Evolutionary conservation across 2,329 filamentous ascomycete genomes (phyloP), one percentile per base, ranked within the genome.

Genomic region (Golovinomyces cichoracearum): DNA sequence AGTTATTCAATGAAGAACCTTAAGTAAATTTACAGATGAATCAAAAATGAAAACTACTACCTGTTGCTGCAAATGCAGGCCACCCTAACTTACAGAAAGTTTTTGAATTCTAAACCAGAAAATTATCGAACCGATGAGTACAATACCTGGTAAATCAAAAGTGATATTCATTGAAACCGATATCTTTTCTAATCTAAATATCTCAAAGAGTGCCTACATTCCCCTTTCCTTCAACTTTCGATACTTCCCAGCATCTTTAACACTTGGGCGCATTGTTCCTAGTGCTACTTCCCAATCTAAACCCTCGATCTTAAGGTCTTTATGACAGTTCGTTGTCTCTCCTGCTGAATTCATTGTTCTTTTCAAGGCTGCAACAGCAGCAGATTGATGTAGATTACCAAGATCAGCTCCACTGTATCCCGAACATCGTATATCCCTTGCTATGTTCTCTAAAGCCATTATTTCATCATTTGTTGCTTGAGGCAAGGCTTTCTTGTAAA

Each of bases 351-450:
- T 27, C 54, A 56, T 59, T 48, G 58, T 57, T 47, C 60, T 57
- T 53, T 59, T 58, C 50, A 62, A 47, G 7, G 61, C 59, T 23
- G 59, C 61, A 9, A 60, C 56, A 13, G 58, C 61, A 37, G 61
- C 61, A 22, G 57, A 56, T 44, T 61, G 57, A 51, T 61, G 60
- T 31, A 77, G 64, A 53, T 73, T 74, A 27, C 69, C 68, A 35
- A 80, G 61, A 56, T 80, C 76, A 1, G 76, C 76, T 51, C 75
- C 76, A 51, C 80, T 88, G 62, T 88, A 95, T 22, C 82, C 76
- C 9, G 72, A 68, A 61, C 86, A 94, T 10, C 76, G 66, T 7
- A 58, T 51, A 50, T 80, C 76, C 27, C 72, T 67, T 0, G 83
- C 88, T 4, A 93, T 68, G 2, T 64, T 63, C 2, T 73, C 73